phyloP scores from a whole-genome alignment of 2,329 filamentous ascomycete genomes.

The Aspergillus versicolor region DNA sequence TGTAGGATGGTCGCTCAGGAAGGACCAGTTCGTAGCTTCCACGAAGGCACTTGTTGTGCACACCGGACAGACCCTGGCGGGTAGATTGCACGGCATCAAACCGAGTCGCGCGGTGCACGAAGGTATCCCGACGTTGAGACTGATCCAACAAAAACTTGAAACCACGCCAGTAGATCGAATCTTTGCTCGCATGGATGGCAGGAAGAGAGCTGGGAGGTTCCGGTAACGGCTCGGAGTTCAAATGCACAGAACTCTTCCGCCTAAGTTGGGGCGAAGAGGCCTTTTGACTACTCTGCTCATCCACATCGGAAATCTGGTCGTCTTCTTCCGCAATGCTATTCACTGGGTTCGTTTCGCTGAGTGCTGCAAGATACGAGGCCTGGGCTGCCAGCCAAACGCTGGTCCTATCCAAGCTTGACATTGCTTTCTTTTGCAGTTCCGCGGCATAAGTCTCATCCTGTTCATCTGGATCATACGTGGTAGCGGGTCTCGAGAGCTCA shows the following conservation, averaged over 20 bases:
- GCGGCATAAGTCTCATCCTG: slow-evolving; percentile 74
- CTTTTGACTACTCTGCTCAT: slow-evolving; percentile 21
- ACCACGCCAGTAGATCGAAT: slow-evolving; percentile 83
- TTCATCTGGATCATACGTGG: slow-evolving; percentile 54
- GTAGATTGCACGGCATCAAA: slow-evolving; percentile 86
- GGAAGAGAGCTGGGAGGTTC: slow-evolving; percentile 42
- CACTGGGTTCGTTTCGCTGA: slow-evolving; percentile 56
- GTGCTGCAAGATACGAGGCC: slow-evolving; percentile 69
- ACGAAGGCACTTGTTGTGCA: slow-evolving; percentile 76
- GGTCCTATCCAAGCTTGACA: slow-evolving; percentile 79
- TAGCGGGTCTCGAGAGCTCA: slow-evolving; percentile 64
- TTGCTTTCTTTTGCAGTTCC: slow-evolving; percentile 68
- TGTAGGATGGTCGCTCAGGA: slow-evolving; percentile 67
- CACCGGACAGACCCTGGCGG: slow-evolving; percentile 69
- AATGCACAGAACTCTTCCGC: slow-evolving; percentile 32
- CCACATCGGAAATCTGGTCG: slow-evolving; percentile 18
- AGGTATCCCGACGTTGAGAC: slow-evolving; percentile 69
- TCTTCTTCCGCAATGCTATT: slow-evolving; percentile 38
- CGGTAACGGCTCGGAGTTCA: slow-evolving; percentile 31
- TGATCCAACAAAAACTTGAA: slow-evolving; percentile 74
- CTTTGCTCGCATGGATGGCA: slow-evolving; percentile 52
- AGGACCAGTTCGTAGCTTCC: slow-evolving; percentile 80
- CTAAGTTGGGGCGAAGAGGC: slow-evolving; percentile 13
- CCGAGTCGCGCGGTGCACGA: slow-evolving; percentile 78
- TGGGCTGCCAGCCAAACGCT: slow-evolving; percentile 84